Evolutionary conservation across 345 rosid species (phyloP), one percentile per base, ranked within the genome.

Genomic region (Dovyalis caffra): DNA sequence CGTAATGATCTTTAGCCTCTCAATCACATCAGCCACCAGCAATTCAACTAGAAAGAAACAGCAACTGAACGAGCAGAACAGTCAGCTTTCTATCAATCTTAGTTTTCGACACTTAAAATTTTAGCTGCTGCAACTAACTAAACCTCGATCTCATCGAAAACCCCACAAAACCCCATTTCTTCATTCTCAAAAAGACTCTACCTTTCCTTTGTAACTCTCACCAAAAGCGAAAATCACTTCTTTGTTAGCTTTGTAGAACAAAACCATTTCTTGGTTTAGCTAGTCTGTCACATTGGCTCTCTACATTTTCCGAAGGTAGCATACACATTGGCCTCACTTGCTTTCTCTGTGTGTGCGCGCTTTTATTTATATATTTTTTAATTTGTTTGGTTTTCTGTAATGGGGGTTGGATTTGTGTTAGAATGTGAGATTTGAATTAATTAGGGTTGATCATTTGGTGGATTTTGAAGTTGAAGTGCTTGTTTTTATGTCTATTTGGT

Each of bases 241-340:
- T 49, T 51, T 25, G 4, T 51, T 53, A 5, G 9, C 64, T 31
- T 56, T 56, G 34, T 69, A 37, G 43, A 74, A 49, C 47, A 65
- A 40, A 47, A 10, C 64, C 57, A 14, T 16, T 29, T 9, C 1
- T 18, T 35, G 23, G 33, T 28, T 68, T 33, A 65, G 31, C 74
- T 33, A n/a, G 32, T 31, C 40, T 31, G 25, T 25, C 79, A 38
- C 75, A 61, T 80, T 80, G 86, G 80, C 82, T 83, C 75, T 64
- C 76, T 58, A 64, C 60, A 43, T 74, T 68, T 69, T 66, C 32
- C 75, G n/a, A 21, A 71, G 83, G 85, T 77, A 45, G 57, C 66
- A 0, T 0, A 49, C 14, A 31, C 31, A 14, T 60, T 21, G 72
- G 64, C 69, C 21, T 47, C 21, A 6, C 56, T 47, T 47, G 7